Conservation (phyloP, 2,329 filamentous ascomycete genomes). For the Pezicula carpinea region DNA sequence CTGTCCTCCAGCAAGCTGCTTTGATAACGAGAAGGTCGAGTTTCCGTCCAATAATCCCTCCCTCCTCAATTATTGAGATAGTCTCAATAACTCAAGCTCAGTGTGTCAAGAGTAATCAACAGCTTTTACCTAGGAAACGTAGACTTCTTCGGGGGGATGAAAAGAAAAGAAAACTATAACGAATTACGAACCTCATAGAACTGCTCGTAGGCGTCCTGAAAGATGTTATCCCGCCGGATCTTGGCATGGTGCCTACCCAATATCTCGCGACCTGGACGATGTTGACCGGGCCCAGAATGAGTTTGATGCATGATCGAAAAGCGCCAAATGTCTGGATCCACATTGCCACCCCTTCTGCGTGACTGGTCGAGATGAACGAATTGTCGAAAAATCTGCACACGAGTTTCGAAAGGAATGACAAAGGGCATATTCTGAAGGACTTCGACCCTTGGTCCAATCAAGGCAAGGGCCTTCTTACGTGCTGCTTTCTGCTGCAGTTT, state of each 20-base stretch:
- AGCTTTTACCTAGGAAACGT: no score
- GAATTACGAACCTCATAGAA: slow-evolving; percentile 55
- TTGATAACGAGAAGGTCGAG: no score
- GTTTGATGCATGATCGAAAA: slow-evolving; percentile 47
- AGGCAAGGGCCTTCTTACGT: slow-evolving; percentile 67
- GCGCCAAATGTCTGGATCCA: slow-evolving; percentile 74
- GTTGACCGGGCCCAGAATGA: slow-evolving; percentile 12
- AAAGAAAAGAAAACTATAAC: no score
- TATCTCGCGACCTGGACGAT: slow-evolving; percentile 29
- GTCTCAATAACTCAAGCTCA: no score
- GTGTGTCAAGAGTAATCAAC: no score
- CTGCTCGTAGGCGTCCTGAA: slow-evolving; percentile 78
- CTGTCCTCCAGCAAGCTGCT: no score
- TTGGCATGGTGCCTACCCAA: slow-evolving; percentile 66
- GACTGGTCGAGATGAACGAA: slow-evolving; percentile 83
- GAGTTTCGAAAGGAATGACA: slow-evolving; percentile 85
- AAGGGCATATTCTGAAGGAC: slow-evolving; percentile 96
- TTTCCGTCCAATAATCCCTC: no score
- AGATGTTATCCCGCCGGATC: slow-evolving; percentile 74
- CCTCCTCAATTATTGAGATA: no score
- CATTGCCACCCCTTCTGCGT: slow-evolving; percentile 64
- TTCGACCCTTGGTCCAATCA: slow-evolving; percentile 80
- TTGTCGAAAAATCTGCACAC: slow-evolving; percentile 88
- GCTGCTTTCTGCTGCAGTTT: slow-evolving; percentile 62
- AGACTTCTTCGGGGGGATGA: no score